Conservation (phyloP, 306 rosid genomes). For the Lotus japonicus region DNA sequence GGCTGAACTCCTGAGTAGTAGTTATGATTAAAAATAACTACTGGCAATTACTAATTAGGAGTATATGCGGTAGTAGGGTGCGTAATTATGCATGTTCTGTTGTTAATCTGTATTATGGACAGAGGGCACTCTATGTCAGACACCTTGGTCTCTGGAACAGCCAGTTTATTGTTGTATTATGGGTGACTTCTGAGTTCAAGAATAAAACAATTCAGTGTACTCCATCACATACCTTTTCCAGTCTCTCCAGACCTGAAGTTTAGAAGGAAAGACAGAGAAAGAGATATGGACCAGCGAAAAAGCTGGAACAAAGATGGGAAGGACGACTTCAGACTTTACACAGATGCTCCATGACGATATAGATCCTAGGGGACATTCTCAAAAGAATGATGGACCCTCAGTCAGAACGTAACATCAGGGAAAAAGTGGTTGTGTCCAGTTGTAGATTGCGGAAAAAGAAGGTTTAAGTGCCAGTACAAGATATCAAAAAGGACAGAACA, state of each 20-base stretch:
- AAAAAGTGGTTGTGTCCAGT: conserved; percentile 13
- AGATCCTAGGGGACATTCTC: background rate
- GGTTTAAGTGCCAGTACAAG: conserved; percentile 19
- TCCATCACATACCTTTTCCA: background rate
- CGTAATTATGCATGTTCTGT: no score
- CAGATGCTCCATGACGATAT: conserved; percentile 1
- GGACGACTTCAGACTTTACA: conserved; percentile 17
- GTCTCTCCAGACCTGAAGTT: conserved; percentile 2
- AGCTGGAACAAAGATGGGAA: conserved; percentile 31
- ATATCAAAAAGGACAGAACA: conserved; percentile 28
- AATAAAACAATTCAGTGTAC: no score
- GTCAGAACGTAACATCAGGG: background rate
- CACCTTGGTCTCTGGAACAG: no score
- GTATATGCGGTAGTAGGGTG: no score
- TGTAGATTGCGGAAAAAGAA: conserved; percentile 12
- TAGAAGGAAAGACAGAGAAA: conserved; percentile 18
- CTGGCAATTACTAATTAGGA: no score
- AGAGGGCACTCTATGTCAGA: no score
- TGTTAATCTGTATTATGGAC: no score
- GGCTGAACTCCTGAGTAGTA: no score
- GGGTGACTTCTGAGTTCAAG: no score
- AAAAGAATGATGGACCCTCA: background rate
- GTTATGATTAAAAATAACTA: no score
- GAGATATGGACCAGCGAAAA: conserved; percentile 34
- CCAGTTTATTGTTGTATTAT: no score